Base-by-base conservation (phyloP, 306 rosid genomes). In the Dryas alaskensis region DNA sequence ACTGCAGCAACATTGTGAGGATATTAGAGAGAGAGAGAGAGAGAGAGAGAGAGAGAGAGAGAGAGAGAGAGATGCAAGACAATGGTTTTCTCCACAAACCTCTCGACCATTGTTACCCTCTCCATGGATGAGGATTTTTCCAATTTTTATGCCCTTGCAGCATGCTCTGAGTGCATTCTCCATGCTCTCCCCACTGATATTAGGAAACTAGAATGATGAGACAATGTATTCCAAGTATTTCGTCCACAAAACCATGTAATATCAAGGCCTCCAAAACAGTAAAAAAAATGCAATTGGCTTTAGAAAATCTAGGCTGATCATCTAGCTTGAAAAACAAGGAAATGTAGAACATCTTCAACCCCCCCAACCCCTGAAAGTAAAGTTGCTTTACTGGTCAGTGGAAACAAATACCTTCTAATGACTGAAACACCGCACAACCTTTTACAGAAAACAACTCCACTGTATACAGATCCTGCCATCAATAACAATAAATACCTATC, bases 91-190 rank as follows among this genome's bases (percentile, higher is more conserved):
- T 25, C 9, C 46, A 44, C 72, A 17, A 74, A 74, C 78, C 78
- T 74, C 54, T 55, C 78, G 46, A 14, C 78, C 78, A 14, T 53
- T 54, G 46, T 43, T 54, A 65, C 78, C 72, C 72, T 74, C 55
- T 74, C 65, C 72, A 10, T 53, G 78, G 55, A 65, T 74, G 78
- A 74, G 78, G 45, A 74, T 74, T 44, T 74, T 74, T 37, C 78
- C 78, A 39, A 74, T 42, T 74, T 74, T 74, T 45, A 74, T 53
- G 52, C 78, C 78, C 49, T 74, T 74, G 13, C 72, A 65, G 7
- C 78, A 74, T 65, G 78, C 78, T 74, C 78, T 74, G 0, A 74
- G 65, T 43, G 78, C 78, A 22, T 74, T 74, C 64, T 74, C 78
- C 78, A 74, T 74, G 65, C 78, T 74, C 53, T 74, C 78, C 39